Base-by-base conservation (phyloP, 2,329 filamentous ascomycete species). In the Parascedosporium putredinis region DNA sequence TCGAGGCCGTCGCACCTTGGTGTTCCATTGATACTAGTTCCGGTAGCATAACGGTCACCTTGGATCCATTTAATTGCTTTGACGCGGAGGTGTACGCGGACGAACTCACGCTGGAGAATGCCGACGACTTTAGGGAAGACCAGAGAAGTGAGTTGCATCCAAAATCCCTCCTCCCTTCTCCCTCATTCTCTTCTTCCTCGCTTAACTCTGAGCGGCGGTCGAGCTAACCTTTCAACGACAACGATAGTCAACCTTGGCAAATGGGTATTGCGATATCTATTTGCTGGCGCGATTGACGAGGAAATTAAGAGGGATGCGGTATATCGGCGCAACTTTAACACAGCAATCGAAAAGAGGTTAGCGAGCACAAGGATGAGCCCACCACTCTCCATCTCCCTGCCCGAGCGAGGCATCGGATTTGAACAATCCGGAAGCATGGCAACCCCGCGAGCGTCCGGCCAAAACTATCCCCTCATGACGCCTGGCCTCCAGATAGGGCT, bases 51-150 rank as follows among this genome's bases (percentile, higher is more conserved):
- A 91, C 89, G 2, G 91, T 96, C 3, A 84, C 94, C 16, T 67
- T 98, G 16, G 93, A 98, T 61, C 88, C 90, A 36, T 94, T 93
- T 60, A 94, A 94, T 57, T 96, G 90, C 63, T 98, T 98, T 58
- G 93, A 98, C 66, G 93, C 90, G 14, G 93, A 98, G 61, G 86
- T 95, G 65, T 98, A 98, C 63, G 91, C 89, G 1, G 93, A 98
- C 62, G 90, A 97, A 66, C 70, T 94, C 31, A 73, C 82, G 36
- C 58, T 91, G 50, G 77, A 85, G 9, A 83, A 88, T 54, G 72
- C 79, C n/a, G 72, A 86, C 16, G 84, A 90, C 10, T 95, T 95
- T 60, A 76, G 85, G 51, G 91, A 97, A 58, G 93, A 98, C 58
- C 91, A 97, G 68, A 81, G 93, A 69, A 95, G 87, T 91, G 76